These are phyloP conservation scores for Pseudomassariella vexata DNA, from an alignment of 2,329 filamentous ascomycete species.

Conservation along the genomic window DNA sequence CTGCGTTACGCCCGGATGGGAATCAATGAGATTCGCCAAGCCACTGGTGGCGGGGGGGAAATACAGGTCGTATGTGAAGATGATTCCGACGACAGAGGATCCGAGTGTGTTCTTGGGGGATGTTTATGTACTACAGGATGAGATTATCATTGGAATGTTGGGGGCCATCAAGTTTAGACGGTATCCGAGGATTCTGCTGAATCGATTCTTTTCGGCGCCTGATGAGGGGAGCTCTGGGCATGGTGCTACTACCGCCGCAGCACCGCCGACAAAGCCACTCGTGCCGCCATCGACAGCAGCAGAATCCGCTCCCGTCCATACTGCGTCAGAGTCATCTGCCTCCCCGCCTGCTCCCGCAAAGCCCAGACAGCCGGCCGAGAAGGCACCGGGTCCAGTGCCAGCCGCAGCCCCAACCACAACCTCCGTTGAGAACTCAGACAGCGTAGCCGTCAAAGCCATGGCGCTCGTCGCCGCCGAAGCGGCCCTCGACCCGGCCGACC, in stretches of 20 bases:
- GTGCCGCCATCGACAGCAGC: too few species aligned
- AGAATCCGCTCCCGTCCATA: too few species aligned
- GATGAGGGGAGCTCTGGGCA: conserved; percentile 11
- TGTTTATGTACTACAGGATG: conserved; percentile 28
- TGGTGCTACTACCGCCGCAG: conserved; percentile 2
- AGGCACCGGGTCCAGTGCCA: neutral
- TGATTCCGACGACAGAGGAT: conserved; percentile 26
- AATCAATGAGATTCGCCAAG: conserved; percentile 23
- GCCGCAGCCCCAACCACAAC: conserved; percentile 1
- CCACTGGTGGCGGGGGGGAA: conserved; percentile 21
- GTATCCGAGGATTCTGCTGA: conserved; percentile 29
- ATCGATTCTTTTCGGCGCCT: conserved; percentile 31
- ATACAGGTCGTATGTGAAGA: conserved; percentile 32
- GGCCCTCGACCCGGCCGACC: conserved; percentile 46
- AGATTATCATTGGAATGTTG: conserved; percentile 25
- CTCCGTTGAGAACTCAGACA: conserved; percentile 22
- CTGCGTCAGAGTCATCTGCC: too few species aligned
- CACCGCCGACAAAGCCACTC: too few species aligned
- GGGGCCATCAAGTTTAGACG: conserved; percentile 29
- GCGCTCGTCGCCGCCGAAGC: conserved; percentile 47
- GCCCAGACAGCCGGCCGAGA: too few species aligned
- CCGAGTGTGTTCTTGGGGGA: conserved; percentile 24
- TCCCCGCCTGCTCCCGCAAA: too few species aligned
- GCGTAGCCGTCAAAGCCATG: conserved; percentile 19
- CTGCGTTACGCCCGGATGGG: conserved; percentile 32